phyloP scores from a whole-genome alignment of 768 basidiomycete species.

The Pleurotus platypus region DNA sequence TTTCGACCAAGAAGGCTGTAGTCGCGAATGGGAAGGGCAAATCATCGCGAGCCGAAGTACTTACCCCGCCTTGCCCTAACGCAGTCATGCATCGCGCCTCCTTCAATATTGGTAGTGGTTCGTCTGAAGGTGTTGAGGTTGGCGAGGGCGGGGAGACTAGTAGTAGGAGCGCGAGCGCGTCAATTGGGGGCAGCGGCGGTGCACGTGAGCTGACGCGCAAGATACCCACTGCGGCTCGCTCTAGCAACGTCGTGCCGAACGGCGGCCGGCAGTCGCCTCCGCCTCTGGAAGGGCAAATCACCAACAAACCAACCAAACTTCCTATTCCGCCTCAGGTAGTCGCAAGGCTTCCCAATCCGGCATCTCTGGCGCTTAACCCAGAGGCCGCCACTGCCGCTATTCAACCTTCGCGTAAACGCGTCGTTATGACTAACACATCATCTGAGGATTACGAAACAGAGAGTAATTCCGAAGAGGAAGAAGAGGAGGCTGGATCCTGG shows the following conservation, averaged over 20 bases:
- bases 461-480: constrained; percentile 33
- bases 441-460: constrained; percentile 15
- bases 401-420: constrained; percentile 14
- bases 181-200: constrained; percentile 1
- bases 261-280: neutral
- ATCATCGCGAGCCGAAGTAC: neutral
- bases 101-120: constrained; percentile 7
- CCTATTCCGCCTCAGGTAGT: neutral
- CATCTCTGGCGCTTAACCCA: constrained; percentile 3
- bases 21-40: constrained; percentile 12
- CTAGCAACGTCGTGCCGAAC: neutral
- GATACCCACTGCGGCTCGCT: no score
- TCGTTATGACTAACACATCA: constrained; percentile 12
- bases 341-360: neutral
- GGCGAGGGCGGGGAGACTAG: constrained; percentile 13
- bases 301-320: neutral
- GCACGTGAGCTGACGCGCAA: neutral
- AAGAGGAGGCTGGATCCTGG: constrained; percentile 51
- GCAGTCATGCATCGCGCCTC: neutral
- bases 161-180: constrained; percentile 10
- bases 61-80: neutral
- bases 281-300: neutral
- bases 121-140: constrained; percentile 6
- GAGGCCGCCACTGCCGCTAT: constrained; percentile 3
- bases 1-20: constrained; percentile 12